Base-by-base conservation (phyloP, 441 rosid genomes). In the Aleurites moluccanus region DNA sequence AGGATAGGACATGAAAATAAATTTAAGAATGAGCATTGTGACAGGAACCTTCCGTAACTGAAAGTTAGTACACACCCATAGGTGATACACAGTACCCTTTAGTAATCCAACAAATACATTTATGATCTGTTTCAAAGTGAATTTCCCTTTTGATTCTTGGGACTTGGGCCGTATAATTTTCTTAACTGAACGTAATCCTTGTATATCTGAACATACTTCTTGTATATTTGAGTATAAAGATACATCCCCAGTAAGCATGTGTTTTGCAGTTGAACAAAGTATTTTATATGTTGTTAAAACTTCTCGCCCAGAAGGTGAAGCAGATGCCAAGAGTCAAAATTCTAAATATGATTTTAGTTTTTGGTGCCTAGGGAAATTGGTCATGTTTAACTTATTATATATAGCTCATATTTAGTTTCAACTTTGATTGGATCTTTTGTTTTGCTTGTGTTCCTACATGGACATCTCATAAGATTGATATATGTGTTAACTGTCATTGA, bases 401-500 rank as follows among this genome's bases (percentile, higher is more conserved):
- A 15, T 69, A 15, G 15, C 20, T 11, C 49, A 25, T 20, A 21
- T 21, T 60, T 68, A 23, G n/a, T 28, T 20, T 72, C 23, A 30
- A 42, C 38, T 27, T 60, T 47, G 25, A 16, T 70, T 42, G 25
- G 45, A 53, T 72, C 44, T 47, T 69, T 61, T 55, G 60, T 74
- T 38, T 45, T 68, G 44, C 66, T 63, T 60, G 49, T 20, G 33
- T 70, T 57, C 52, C 14, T 73, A 2, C 21, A 50, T 64, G 67
- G 64, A 61, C 47, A 2, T 77, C n/a, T 62, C 55, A 38, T 75
- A 49, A 61, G 77, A 52, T 73, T 7, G 44, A 25, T 62, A 21
- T 30, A 2, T 59, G 53, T 38, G 4, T 59, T 85, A 61, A 60
- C 47, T 78, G 25, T 21, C n/a, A 10, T 72, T 69, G 27, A 49